Base-by-base conservation (phyloP, 2,329 filamentous ascomycete genomes). In the Ceratocystis smalleyi region DNA sequence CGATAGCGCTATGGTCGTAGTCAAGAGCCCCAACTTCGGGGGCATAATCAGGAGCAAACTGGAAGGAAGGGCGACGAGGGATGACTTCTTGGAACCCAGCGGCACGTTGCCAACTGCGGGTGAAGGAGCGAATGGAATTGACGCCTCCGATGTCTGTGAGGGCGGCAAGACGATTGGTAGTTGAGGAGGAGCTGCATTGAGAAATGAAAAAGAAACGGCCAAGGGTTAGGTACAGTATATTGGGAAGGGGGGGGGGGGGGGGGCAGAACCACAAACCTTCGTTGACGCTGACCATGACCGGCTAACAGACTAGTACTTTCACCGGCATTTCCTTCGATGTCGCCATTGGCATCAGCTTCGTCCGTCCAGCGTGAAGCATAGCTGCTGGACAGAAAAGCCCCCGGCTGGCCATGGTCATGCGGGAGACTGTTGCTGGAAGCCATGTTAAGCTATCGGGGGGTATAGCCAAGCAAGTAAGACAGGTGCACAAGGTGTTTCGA, bases 101-200 rank as follows among this genome's bases (percentile, higher is more conserved):
- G 45, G 92, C 92, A 72, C 92, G 85, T 74, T 92, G 89, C 88
- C 91, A 96, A 70, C 89, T 95, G 67, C 88, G 83, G 55, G 91
- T 89, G 72, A 97, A 97, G 71, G 91, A 95, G 71, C 94, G 87
- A 70, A 97, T 88, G 74, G 89, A 95, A 77, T 97, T 97, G 67
- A 91, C 87, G 61, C 92, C 92, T 68, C 92, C 94, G 59, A 89
- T 86, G 67, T 95, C 85, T 69, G 81, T 78, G 63, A 86, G 72
- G 63, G 79, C 77, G 30, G 81, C 75, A 43, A 88, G 74, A 43
- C 79, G 78, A 67, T 81, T 77, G 40, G 79, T 80, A 47, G 83
- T 76, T 5, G 83, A 86, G n/a, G 83, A 86, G n/a, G 82, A 82
- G 67, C 83, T 84, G 67, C 5, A 43, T 19, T 35, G 17, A 8